A percentile compares a stretch with the other conserved stretches of the same genome.
These are phyloP conservation scores for Boletellus dicymbophilus DNA, from an alignment of 1,284 basidiomycete species.

Conservation along the genomic window DNA sequence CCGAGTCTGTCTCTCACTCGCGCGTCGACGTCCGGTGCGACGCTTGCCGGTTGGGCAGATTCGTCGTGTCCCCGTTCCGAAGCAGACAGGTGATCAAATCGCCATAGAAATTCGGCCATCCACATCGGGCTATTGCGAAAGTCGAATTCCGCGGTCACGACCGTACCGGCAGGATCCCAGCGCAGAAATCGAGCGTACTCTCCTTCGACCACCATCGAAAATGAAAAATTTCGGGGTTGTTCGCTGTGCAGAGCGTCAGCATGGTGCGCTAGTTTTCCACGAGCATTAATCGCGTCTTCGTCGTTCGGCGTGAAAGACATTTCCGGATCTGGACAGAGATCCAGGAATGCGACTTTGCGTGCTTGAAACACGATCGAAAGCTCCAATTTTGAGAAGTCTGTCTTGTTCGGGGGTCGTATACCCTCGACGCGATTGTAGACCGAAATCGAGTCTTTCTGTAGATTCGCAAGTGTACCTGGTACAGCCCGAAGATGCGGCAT, in stretches of 20 bases:
- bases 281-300: background rate
- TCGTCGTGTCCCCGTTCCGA: conserved; percentile 6
- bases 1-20: background rate
- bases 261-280: conserved; percentile 4
- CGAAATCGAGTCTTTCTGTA: background rate
- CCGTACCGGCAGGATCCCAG: conserved; percentile 23
- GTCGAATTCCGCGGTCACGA: conserved; percentile 21
- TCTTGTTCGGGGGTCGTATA: background rate
- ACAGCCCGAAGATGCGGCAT: background rate
- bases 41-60: background rate
- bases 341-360: background rate
- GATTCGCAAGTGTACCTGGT: background rate
- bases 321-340: background rate
- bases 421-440: background rate
- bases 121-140: conserved; percentile 2
- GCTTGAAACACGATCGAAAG: conserved; percentile 1
- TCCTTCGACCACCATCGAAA: conserved; percentile 13
- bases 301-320: background rate
- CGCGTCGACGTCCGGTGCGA: background rate
- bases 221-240: conserved; percentile 17
- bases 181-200: conserved; percentile 21
- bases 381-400: background rate
- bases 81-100: conserved; percentile 5
- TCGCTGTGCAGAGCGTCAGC: conserved; percentile 9
- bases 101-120: conserved; percentile 19